Conservation (phyloP, 2,329 filamentous ascomycete species). For the Chrysosporium queenslandicum region DNA sequence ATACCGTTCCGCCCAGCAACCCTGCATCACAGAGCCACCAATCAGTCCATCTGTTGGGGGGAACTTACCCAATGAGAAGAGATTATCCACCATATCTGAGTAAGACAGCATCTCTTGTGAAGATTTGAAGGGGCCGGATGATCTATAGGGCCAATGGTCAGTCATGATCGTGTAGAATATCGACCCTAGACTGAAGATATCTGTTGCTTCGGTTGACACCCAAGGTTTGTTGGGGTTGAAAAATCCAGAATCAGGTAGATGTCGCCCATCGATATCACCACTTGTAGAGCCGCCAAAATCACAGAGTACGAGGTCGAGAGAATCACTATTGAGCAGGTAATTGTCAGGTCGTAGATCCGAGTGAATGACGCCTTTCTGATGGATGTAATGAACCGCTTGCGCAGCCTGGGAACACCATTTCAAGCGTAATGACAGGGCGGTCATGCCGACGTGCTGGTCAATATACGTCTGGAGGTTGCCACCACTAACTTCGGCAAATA, state of each 20-base stretch:
- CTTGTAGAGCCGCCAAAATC: conserved; percentile 20
- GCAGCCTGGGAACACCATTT: conserved; percentile 25
- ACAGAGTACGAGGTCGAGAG: conserved; percentile 25
- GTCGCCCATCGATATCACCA: conserved; percentile 20
- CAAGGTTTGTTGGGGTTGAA: conserved; percentile 14
- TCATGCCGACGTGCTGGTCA: conserved; percentile 17
- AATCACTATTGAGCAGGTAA: conserved; percentile 24
- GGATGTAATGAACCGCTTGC: conserved; percentile 25
- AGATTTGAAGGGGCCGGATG: conserved; percentile 9
- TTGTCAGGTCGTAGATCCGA: conserved; percentile 29
- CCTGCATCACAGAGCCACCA: conserved; percentile 9
- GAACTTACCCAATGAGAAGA: conserved; percentile 10
- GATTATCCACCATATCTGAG: conserved; percentile 11
- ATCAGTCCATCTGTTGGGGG: conserved; percentile 6
- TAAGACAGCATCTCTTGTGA: conserved; percentile 9
- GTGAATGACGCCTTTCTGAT: conserved; percentile 26
- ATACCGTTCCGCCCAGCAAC: conserved; percentile 13
- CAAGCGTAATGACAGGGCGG: conserved; percentile 14
- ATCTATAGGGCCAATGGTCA: conserved; percentile 13
- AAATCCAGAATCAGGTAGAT: conserved; percentile 23
- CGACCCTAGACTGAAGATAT: conserved; percentile 17
- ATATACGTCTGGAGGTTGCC: conserved; percentile 18
- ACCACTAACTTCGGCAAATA: conserved; percentile 20
- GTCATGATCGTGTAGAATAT: conserved; percentile 17
- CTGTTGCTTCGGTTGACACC: conserved; percentile 14